phyloP scores from a whole-genome alignment of 1,139 yeast species.

The Kodamaea sp. region DNA sequence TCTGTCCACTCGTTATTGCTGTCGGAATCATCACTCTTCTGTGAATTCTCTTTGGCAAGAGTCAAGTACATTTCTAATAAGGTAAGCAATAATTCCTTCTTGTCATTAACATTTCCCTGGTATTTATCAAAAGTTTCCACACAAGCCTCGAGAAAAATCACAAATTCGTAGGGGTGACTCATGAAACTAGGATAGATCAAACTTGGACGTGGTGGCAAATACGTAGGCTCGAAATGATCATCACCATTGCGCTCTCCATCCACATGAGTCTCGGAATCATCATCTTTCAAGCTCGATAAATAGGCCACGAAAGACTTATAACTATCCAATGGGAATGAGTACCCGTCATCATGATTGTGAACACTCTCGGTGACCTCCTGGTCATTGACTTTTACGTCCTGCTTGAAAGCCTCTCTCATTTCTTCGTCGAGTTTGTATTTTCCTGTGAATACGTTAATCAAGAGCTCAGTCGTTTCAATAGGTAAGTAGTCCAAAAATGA shows the following conservation, averaged over 20 bases:
- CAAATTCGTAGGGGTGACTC: conserved; percentile 83
- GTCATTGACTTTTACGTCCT: conserved; percentile 4
- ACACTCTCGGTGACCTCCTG: not conserved
- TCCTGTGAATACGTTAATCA: conserved; percentile 89
- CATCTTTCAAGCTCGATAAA: conserved; percentile 40
- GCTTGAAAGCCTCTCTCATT: conserved; percentile 4
- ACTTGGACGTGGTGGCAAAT: conserved; percentile 89
- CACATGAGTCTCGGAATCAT: conserved; percentile 5
- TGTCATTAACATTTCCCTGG: conserved; percentile 71
- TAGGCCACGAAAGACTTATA: conserved; percentile 72
- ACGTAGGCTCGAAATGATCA: conserved; percentile 55
- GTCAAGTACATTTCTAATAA: conserved; percentile 79
- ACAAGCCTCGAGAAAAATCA: conserved; percentile 92
- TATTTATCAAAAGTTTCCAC: conserved; percentile 74
- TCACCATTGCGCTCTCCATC: conserved; percentile 3
- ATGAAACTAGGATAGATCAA: conserved; percentile 85
- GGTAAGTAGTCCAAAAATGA: conserved; percentile 68
- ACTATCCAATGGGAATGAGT: conserved; percentile 50
- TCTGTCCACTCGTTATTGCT: conserved; percentile 53
- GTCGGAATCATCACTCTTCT: conserved; percentile 30
- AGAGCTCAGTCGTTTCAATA: conserved; percentile 74
- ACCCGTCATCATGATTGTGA: conserved; percentile 1
- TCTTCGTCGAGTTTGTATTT: conserved; percentile 47
- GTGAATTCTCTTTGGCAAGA: conserved; percentile 41
- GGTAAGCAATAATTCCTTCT: conserved; percentile 71